Evolutionary conservation across 2,329 filamentous ascomycete species (phyloP), one percentile per base, ranked within the genome.

Genomic region (Aspergillus carbonarius): DNA sequence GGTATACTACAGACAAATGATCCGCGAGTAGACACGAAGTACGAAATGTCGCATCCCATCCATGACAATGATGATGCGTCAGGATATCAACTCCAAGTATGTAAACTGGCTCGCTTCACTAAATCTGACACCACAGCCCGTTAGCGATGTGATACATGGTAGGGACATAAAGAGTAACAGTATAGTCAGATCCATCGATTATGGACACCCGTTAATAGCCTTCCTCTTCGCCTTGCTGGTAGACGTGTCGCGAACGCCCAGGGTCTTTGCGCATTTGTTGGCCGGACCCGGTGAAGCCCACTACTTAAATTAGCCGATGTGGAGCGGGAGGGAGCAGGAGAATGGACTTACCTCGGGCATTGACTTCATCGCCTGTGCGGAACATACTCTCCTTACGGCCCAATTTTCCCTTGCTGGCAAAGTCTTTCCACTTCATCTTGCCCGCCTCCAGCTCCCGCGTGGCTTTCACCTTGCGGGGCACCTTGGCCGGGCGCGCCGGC

Each of bases 321-420:
- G 27, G 30, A 12, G n/a, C 49, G 49, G 35, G 54, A 32, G 55
- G 32, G 10, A 60, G 54, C 32, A n/a, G 20, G 15, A 58, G 35
- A 27, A 44, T 44, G 63, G 44, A 60, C 61, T 46, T 79, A 96
- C 93, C 93, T 89, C 92, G 86, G 58, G 90, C 93, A 69, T 91
- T 85, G 23, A 95, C 84, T 61, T 91, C 88, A 32, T 96, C 92
- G 0, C 92, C 92, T 2, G 93, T 97, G 48, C 93, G 88, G 74
- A 97, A 97, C 93, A 97, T 97, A 82, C 92, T 96, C 50, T 96
- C 91, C 78, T 96, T 96, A 79, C 91, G 93, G n/a, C 80, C 78
- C 60, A 80, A 74, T 71, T 86, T 87, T 59, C 82, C 81, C 74
- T 96, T 96, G 70, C 83, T 82, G 64, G 87, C 90, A 75, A 96